phyloP scores from a whole-genome alignment of 129 eudicot genomes.

The Flaveria sonorensis region DNA sequence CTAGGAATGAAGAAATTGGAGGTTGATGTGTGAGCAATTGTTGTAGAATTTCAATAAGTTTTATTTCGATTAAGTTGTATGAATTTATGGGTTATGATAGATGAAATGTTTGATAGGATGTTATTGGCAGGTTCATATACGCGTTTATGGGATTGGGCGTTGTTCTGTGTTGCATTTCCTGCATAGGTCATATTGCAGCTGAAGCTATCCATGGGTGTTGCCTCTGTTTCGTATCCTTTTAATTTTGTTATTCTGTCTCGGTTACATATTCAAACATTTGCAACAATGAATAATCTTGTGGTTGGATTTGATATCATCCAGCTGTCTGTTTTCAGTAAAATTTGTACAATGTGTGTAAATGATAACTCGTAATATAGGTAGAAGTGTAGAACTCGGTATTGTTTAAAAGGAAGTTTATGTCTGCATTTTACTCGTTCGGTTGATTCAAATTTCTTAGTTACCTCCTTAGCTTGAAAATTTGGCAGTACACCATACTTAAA shows the following conservation, averaged over 20 bases:
- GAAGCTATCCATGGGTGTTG: conserved; percentile 84
- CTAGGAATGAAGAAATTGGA: not conserved
- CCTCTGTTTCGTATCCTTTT: conserved; percentile 95
- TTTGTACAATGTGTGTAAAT: not conserved
- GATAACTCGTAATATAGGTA: not conserved
- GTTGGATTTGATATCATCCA: not conserved
- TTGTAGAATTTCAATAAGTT: not conserved
- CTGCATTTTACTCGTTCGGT: not conserved
- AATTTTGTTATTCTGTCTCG: not conserved
- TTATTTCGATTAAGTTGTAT: not conserved
- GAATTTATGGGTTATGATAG: not conserved
- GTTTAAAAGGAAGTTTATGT: conserved; percentile 2
- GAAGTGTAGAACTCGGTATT: not conserved
- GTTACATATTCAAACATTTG: not conserved
- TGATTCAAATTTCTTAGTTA: conserved; percentile 8
- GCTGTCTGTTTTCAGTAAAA: not conserved
- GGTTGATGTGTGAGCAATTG: not conserved
- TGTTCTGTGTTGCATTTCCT: conserved; percentile 65
- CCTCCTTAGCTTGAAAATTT: conserved; percentile 48
- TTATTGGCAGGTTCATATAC: conserved; percentile 79
- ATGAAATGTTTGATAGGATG: not conserved
- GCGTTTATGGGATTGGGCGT: conserved; percentile 82
- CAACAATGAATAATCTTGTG: conserved; percentile 1
- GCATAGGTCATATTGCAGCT: conserved; percentile 84
- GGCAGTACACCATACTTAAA: conserved; percentile 62